Conservation (phyloP, 257 asterid species). For the Lycium ferocissimum region DNA sequence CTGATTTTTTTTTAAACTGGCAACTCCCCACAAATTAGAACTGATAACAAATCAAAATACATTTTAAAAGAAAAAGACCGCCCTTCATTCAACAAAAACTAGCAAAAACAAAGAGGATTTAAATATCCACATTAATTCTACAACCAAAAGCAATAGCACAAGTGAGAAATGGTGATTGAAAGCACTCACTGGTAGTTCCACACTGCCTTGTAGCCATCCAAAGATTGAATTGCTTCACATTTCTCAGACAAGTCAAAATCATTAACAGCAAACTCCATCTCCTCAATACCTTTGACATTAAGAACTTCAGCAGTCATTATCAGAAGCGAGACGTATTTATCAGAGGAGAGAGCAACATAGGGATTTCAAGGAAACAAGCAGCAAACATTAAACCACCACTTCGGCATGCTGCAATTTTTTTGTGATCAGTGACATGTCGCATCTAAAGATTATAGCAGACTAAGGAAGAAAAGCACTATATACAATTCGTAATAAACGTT, state of each 20-base stretch:
- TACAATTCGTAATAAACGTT: neutral
- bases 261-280: constrained; percentile 61
- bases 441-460: neutral
- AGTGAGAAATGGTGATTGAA: constrained; percentile 29
- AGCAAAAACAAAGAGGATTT: neutral
- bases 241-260: constrained; percentile 73
- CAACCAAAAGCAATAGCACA: constrained; percentile 31
- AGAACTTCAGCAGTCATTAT: constrained; percentile 19
- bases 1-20: no score
- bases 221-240: constrained; percentile 73
- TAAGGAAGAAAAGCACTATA: neutral
- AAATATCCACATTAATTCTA: constrained; percentile 13
- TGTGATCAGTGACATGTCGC: neutral
- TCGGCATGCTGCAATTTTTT: neutral
- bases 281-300: constrained; percentile 52
- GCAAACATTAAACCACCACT: constrained; percentile 2
- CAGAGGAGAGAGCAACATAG: constrained; percentile 14
- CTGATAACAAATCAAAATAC: neutral
- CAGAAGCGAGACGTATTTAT: constrained; percentile 35
- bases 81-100: constrained; percentile 19
- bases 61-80: neutral
- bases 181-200: constrained; percentile 81
- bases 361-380: constrained; percentile 27
- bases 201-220: constrained; percentile 73
- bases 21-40: neutral